Percentiles rank a stretch among this genome's conserved stretches.
phyloP scores from a whole-genome alignment of 768 basidiomycete genomes.

The Suillus ampliporus region DNA sequence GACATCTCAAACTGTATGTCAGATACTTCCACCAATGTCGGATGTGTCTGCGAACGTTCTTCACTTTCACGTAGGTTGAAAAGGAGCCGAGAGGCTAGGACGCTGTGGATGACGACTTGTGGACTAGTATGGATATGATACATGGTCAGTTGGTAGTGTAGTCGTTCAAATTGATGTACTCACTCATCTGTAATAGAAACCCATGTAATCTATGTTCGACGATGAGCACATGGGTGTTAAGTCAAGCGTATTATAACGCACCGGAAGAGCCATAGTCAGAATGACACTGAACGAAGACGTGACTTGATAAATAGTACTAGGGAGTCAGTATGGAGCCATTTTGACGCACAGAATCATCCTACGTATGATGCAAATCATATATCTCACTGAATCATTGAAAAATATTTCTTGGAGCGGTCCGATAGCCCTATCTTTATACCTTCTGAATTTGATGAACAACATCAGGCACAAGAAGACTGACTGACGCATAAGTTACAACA shows the following conservation, averaged over 20 bases:
- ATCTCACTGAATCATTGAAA: neutral
- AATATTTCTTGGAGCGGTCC: neutral
- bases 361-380: neutral
- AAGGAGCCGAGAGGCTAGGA: neutral
- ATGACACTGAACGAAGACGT: too few relatives aligned
- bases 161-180: neutral
- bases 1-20: neutral
- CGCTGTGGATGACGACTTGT: neutral
- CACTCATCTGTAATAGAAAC: too few relatives aligned
- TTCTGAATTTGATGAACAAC: neutral
- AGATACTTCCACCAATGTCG: neutral
- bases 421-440: neutral
- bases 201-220: too few relatives aligned
- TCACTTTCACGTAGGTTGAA: neutral
- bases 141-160: too few relatives aligned
- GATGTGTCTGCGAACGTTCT: neutral
- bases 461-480: neutral
- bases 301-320: too few relatives aligned
- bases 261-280: too few relatives aligned
- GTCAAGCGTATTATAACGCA: too few relatives aligned
- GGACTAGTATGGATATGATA: too few relatives aligned
- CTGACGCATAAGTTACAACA: neutral
- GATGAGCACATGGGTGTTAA: too few relatives aligned
- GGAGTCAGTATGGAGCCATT: too few relatives aligned
- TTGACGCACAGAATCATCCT: neutral